Base-by-base conservation (phyloP, 2,329 filamentous ascomycete genomes). In the Aschersonia sp. region DNA sequence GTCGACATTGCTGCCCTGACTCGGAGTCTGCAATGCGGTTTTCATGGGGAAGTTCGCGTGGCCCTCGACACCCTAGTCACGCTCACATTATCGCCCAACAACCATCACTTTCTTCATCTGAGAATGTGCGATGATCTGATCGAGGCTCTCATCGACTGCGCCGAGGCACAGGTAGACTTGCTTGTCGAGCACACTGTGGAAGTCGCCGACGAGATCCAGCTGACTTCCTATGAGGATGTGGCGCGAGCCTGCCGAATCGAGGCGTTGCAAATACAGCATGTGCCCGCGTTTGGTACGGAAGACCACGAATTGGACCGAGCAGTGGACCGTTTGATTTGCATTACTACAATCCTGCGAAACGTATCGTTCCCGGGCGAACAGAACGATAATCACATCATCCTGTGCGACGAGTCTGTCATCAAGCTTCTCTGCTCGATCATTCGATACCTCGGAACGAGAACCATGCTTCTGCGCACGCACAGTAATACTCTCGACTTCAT, bases 401-500 rank as follows among this genome's bases (percentile, higher is more conserved):
- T 98, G 9, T 85, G 87, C 1, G 84, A 88, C 48, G 76, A 88
- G 47, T 67, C 77, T 5, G 82, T 96, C 20, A 75, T 96, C 58
- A 88, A 85, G 55, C 88, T 96, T 58, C 69, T 96, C 6, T 88
- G 87, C 50, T 82, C 82, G 44, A 78, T 89, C 4, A 89, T 97
- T 52, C 77, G 89, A 51, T 86, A 92, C 54, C 73, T 97, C 10
- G 92, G 91, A 31, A 96, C 89, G 4, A 83, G 89, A 10, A 88
- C 88, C 55, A 86, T 91, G 74, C 75, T 97, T 31, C 69, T 97
- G 42, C 80, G 88, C 40, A 87, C 82, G 3, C 77, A 92, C 54
- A 73, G 77, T 58, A 95, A 96, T 64, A 92, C 85, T 0, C 71
- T 96, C 54, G 92, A 98, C 64, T 91, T 97, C 58, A 94, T 96